Evolutionary conservation across 2,329 filamentous ascomycete genomes (phyloP).

Genomic region (Trichocomaceae sp.): DNA sequence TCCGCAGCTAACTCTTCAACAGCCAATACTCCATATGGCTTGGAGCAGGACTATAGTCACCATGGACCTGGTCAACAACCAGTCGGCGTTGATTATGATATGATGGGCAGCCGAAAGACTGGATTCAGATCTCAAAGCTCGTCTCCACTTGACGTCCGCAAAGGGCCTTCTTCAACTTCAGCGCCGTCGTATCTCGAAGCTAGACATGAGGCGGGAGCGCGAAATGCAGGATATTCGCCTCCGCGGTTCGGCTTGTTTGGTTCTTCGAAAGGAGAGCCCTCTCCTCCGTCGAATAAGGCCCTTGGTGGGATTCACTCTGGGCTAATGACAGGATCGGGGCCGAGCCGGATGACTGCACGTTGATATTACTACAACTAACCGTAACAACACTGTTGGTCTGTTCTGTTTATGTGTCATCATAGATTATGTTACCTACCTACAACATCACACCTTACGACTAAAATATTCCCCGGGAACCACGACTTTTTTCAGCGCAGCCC

Average conservation of each 20-base stretch:
- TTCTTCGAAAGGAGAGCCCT: constrained; percentile 25
- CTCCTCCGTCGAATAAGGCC: constrained; percentile 25
- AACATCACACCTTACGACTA: background rate
- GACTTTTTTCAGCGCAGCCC: background rate
- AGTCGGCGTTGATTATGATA: constrained; percentile 29
- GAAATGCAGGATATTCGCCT: constrained; percentile 28
- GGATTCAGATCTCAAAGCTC: constrained; percentile 33
- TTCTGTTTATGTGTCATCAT: background rate
- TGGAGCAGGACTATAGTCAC: constrained; percentile 28
- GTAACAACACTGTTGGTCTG: background rate
- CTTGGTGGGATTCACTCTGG: constrained; percentile 28
- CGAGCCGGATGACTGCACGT: constrained; percentile 27
- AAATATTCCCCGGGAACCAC: background rate
- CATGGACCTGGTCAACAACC: constrained; percentile 22
- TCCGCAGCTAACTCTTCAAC: constrained; percentile 38
- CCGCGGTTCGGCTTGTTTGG: constrained; percentile 32
- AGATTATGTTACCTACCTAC: background rate
- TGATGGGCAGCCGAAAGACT: constrained; percentile 23
- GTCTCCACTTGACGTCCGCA: constrained; percentile 35
- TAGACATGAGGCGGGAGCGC: constrained; percentile 22
- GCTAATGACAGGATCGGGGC: constrained; percentile 18
- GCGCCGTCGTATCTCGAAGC: constrained; percentile 21
- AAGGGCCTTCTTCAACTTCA: constrained; percentile 22
- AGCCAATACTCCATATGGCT: constrained; percentile 38
- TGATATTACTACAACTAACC: constrained; percentile 14